phyloP scores from a whole-genome alignment of 148 eudicot species.

The Fallopia convolvulus region DNA sequence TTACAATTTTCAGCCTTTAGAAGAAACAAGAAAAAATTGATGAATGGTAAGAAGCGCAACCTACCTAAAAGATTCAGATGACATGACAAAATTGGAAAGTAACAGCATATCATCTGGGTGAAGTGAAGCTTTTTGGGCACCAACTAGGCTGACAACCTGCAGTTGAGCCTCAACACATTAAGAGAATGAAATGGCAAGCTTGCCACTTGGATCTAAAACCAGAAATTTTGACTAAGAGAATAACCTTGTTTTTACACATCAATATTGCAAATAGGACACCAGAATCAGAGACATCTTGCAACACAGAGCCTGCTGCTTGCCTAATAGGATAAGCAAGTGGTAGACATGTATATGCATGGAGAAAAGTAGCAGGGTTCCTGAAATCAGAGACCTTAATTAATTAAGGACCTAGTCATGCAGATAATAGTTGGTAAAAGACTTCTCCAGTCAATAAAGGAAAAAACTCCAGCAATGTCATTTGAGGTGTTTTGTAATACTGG shows the following conservation, averaged over 20 bases:
- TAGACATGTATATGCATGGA: constrained; percentile 96
- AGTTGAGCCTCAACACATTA: constrained; percentile 23
- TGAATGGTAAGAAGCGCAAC: background rate
- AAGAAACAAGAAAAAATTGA: background rate
- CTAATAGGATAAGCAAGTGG: constrained; percentile 92
- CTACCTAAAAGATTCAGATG: constrained; percentile 92
- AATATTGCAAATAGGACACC: constrained; percentile 93
- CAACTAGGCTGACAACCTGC: constrained; percentile 94
- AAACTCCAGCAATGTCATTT: background rate
- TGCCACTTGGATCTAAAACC: constrained; percentile 6
- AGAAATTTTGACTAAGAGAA: background rate
- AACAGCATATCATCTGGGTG: constrained; percentile 97
- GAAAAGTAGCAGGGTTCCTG: constrained; percentile 98
- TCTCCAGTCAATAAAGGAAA: background rate
- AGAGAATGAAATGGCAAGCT: constrained; percentile 7
- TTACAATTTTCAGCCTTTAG: background rate
- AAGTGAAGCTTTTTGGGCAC: constrained; percentile 89
- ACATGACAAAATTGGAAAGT: constrained; percentile 85
- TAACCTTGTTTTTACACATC: constrained; percentile 92
- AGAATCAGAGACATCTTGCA: constrained; percentile 94
- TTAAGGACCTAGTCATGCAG: background rate
- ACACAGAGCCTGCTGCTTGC: constrained; percentile 87
- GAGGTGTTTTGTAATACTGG: background rate
- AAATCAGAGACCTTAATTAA: background rate
- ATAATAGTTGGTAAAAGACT: background rate